Evolutionary conservation across 345 rosid species (phyloP), one percentile per base, ranked within the genome.

Genomic region (Populus ilicifolia): DNA sequence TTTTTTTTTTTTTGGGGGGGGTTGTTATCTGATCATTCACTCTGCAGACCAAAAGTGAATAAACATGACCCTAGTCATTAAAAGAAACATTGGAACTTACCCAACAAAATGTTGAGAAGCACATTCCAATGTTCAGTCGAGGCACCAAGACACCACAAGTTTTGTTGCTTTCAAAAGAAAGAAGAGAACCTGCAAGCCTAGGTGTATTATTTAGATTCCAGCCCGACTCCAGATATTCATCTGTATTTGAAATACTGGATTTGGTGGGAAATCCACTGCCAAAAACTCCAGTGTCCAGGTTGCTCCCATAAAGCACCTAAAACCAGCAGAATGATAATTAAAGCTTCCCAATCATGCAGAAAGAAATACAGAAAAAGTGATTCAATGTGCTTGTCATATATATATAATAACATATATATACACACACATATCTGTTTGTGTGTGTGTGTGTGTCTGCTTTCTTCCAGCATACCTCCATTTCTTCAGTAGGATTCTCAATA

Each of bases 141-240:
- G 96, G 92, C 73, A 80, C 88, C 70, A 83, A 72, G 72, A 86
- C 9, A 67, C 74, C 70, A 36, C 83, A 86, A 46, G 86, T 82
- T 73, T 82, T 44, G 25, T 59, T 67, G 79, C 79, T 89, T 78
- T 90, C 93, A 54, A 82, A 90, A 23, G 87, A 78, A 52, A 91
- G 91, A 85, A 93, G 93, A 72, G 96, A 93, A 76, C 88, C 89
- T 13, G 89, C 88, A 73, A 87, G 88, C 86, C 41, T 81, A 52
- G 98, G 86, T 64, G 87, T 69, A 65, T 86, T 84, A 83, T 90
- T 91, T 80, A 91, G 86, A 78, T 93, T 93, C 98, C 98, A 93
- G 67, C 93, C 88, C 41, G 91, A 89, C 59, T 75, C 69, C 72
- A 73, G 48, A 72, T 83, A 88, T 18, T 80, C 80, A 68, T 79